Percentiles rank a stretch among this genome's conserved stretches.
phyloP scores from a whole-genome alignment of 1,284 basidiomycete genomes.

The Kwoniella shivajii region DNA sequence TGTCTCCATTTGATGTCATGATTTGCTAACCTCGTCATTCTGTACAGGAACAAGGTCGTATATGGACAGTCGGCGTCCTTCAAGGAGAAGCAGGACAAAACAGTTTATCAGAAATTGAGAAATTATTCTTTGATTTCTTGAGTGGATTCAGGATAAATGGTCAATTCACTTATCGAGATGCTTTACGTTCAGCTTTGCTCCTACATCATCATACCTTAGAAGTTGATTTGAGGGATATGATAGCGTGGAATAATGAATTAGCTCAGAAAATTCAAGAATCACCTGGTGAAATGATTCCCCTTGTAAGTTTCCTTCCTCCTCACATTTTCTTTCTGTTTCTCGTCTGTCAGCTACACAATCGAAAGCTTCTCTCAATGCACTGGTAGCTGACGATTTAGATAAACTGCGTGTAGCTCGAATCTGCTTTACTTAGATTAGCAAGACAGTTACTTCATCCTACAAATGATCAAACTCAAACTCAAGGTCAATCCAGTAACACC shows the following conservation, averaged over 20 bases:
- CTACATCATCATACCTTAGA: conserved; percentile 90
- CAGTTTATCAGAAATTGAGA: conserved; percentile 75
- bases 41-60: conserved; percentile 20
- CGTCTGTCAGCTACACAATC: not conserved
- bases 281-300: conserved; percentile 84
- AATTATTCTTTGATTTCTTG: conserved; percentile 78
- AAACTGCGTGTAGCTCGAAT: conserved; percentile 81
- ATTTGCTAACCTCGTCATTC: not conserved
- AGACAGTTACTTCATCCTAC: conserved; percentile 74
- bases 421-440: conserved; percentile 79
- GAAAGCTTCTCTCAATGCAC: not conserved
- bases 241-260: conserved; percentile 89
- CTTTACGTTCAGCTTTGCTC: conserved; percentile 83
- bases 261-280: conserved; percentile 86
- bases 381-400: too few relatives aligned
- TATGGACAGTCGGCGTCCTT: conserved; percentile 23
- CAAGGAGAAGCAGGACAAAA: conserved; percentile 55
- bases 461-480: conserved; percentile 43
- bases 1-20: not conserved
- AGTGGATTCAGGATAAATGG: conserved; percentile 82
- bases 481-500: conserved; percentile 60
- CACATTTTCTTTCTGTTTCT: not conserved
- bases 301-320: conserved; percentile 64
- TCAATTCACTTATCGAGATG: conserved; percentile 86
- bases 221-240: conserved; percentile 86